Percentiles rank a stretch among this genome's conserved stretches.
Evolutionary conservation across 345 rosid species (phyloP).

Genomic region (Euphorbia peplus): DNA sequence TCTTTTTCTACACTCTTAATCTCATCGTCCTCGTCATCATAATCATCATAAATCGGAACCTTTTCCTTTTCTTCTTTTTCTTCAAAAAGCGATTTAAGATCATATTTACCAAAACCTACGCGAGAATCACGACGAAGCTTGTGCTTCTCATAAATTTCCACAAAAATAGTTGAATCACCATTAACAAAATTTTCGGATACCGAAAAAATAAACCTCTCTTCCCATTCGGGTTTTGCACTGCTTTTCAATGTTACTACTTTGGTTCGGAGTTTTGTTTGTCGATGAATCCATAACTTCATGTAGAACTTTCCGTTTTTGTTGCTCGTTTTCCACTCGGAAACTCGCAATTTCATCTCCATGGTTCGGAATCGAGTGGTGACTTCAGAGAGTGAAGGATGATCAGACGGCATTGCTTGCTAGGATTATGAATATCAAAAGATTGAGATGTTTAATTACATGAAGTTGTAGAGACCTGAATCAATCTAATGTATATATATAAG

Average conservation of each 20-base stretch:
- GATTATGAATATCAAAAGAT: neutral
- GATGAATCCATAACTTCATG: neutral
- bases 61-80: neutral
- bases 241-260: no score
- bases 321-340: neutral
- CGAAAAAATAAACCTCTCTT: neutral
- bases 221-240: neutral
- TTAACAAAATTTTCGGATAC: neutral
- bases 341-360: neutral
- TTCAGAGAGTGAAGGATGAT: neutral
- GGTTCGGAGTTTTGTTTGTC: neutral
- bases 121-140: neutral
- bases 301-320: neutral
- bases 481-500: no score
- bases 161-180: neutral
- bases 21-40: neutral
- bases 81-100: neutral
- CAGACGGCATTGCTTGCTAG: no score
- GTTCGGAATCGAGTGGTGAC: neutral
- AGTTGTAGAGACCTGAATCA: no score
- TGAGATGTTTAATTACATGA: no score
- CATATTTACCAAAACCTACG: neutral
- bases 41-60: neutral
- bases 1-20: neutral
- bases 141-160: neutral